Evolutionary conservation across 495 filamentous ascomycete species (phyloP).

Genomic region (Penicillium taxi): DNA sequence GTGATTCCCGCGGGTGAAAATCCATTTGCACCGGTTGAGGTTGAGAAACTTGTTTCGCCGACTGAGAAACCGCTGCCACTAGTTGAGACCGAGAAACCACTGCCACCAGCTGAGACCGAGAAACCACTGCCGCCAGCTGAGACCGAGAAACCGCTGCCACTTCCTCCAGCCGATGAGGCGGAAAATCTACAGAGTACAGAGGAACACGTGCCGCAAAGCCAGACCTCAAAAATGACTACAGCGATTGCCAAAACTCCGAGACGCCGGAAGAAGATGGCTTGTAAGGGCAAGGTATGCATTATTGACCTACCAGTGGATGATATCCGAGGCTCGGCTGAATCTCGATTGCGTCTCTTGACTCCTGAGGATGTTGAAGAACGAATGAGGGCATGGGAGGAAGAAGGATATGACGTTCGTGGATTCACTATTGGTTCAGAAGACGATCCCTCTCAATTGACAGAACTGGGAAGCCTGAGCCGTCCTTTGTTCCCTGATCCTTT

Average conservation of each 20-base stretch:
- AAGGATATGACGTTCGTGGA: conserved; percentile 67
- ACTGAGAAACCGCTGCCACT: conserved; percentile 43
- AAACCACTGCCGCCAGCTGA: conserved; percentile 44
- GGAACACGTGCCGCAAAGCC: conserved; percentile 5
- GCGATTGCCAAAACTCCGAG: conserved; percentile 19
- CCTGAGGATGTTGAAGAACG: conserved; percentile 54
- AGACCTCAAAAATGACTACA: conserved; percentile 12
- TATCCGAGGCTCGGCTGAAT: conserved; percentile 49
- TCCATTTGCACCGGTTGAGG: conserved; percentile 39
- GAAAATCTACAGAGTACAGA: conserved; percentile 11
- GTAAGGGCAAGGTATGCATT: conserved; percentile 67
- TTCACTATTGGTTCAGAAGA: conserved; percentile 53
- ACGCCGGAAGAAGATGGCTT: conserved; percentile 41
- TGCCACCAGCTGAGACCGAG: conserved; percentile 39
- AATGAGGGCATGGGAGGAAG: conserved; percentile 59
- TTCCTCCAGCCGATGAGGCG: conserved; percentile 31
- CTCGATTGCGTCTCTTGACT: conserved; percentile 48
- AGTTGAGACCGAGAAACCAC: conserved; percentile 41
- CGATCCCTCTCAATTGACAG: conserved; percentile 20
- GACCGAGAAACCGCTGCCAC: conserved; percentile 41
- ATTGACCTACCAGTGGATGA: conserved; percentile 65
- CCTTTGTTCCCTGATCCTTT: conserved; percentile 61
- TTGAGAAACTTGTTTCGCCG: conserved; percentile 36
- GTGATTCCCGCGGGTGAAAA: conserved; percentile 31
- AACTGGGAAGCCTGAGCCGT: conserved; percentile 54